Base-by-base conservation (phyloP, 139 green algal genomes). In the Spirogloea muscicola region DNA sequence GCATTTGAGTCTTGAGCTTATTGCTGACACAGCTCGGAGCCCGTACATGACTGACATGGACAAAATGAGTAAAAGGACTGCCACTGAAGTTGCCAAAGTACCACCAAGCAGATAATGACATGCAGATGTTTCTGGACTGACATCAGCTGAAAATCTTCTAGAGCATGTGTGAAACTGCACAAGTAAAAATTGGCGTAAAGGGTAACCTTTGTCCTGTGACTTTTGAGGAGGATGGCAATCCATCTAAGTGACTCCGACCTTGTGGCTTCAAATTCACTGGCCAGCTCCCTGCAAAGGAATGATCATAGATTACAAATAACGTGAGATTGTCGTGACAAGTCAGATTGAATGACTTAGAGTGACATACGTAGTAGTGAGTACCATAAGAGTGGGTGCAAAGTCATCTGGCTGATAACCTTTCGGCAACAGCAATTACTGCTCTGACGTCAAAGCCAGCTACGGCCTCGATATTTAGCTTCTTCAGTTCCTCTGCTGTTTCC, bases 221-320 rank as follows among this genome's bases (percentile, higher is more conserved):
- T n/a, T 16, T 84, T 29, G 46, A 91, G 77, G 64, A 91, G 79
- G 21, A 69, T 55, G 5, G 77, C 59, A 4, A 91, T 68, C 89
- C 91, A 97, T 33, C 86, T 83, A 29, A 97, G 85, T 2, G 92
- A 90, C 52, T 91, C 91, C 27, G 96, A 84, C 60, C 90, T 29
- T 79, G 25, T 86, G 87, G 3, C 83, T 81, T 96, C 91, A 41
- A 72, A 59, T 46, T 65, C 70, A 34, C 37, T 64, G 29, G 38
- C 38, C 51, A 73, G 0, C 42, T 85, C 64, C 10, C 65, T 78
- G 69, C 13, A 4, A 5, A 61, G 59, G 44, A 13, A 74, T 51
- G 38, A 2, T 49, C 68, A 73, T 29, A 16, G n/a, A 29, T 16
- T 68, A 21, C 21, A 31, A 55, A 55, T 31, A 55, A 21, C 46